These are phyloP conservation scores for Chlorella variabilis DNA, from an alignment of 163 green algal genomes.

Conservation along the genomic window DNA sequence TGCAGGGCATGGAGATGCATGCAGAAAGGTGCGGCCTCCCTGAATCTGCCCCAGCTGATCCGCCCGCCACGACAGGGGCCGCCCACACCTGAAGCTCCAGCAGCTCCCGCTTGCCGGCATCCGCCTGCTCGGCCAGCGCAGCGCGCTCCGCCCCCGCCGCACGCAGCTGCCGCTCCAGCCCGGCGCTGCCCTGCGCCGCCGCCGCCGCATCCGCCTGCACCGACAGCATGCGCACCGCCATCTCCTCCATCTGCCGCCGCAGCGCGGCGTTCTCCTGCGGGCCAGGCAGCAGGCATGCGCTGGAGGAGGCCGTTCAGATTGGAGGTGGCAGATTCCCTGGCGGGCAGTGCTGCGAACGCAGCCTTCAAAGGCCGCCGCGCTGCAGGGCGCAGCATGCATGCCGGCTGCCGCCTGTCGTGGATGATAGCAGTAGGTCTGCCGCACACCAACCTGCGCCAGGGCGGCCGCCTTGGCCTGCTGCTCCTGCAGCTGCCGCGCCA, in stretches of 20 bases:
- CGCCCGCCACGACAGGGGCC: neutral
- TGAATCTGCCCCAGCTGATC: no score
- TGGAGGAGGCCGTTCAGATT: no score
- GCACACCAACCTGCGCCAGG: slow-evolving; percentile 3
- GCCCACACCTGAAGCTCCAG: slow-evolving; percentile 4
- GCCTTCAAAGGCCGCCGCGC: no score
- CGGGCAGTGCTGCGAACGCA: no score
- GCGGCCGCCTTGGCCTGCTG: neutral
- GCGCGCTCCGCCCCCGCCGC: neutral
- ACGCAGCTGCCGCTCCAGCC: neutral
- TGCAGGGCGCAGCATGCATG: no score
- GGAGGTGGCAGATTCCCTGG: no score
- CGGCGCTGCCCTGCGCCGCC: neutral
- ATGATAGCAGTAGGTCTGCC: no score
- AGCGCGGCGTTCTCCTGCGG: slow-evolving; percentile 7
- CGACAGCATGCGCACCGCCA: neutral
- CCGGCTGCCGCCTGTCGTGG: no score
- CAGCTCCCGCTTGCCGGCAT: neutral
- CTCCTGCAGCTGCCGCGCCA: slow-evolving; percentile 12
- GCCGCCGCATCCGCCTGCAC: slow-evolving; percentile 5
- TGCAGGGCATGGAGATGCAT: no score
- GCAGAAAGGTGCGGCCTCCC: no score
- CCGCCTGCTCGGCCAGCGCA: neutral
- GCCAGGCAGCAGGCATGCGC: no score
- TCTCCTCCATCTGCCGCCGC: neutral